Evolutionary conservation across 768 basidiomycete species (phyloP).

Genomic region (Phlebiopsis gigantea): DNA sequence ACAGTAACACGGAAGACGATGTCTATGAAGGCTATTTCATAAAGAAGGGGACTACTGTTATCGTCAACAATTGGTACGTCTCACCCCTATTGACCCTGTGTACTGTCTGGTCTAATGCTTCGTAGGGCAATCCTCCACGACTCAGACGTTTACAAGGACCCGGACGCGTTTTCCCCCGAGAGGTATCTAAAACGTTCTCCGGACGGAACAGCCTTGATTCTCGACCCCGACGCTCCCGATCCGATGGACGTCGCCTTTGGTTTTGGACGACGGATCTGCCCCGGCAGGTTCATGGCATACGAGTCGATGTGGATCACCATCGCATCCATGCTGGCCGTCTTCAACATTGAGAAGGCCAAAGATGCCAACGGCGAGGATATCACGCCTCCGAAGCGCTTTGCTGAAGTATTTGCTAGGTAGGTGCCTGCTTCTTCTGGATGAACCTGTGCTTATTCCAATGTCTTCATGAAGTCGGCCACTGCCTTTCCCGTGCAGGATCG

Average conservation of each 20-base stretch:
- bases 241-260: conserved; percentile 10
- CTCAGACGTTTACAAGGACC: conserved; percentile 4
- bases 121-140: conserved; percentile 6
- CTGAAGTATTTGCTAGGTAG: not conserved
- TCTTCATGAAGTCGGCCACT: conserved; percentile 12
- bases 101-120: not conserved
- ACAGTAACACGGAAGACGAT: conserved; percentile 18
- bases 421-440: too few species aligned
- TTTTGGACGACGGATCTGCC: conserved; percentile 8
- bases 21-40: conserved; percentile 25
- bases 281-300: conserved; percentile 5
- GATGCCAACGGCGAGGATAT: not conserved
- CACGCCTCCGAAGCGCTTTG: too few species aligned
- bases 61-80: conserved; percentile 11
- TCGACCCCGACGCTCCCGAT: not conserved
- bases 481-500: conserved; percentile 18
- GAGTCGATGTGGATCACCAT: not conserved
- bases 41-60: conserved; percentile 21
- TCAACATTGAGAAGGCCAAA: conserved; percentile 6
- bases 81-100: not conserved
- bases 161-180: conserved; percentile 2
- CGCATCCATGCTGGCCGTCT: not conserved
- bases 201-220: not conserved
- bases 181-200: not conserved
- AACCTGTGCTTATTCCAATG: not conserved